Conservation (phyloP, 345 rosid genomes). For the Psidium guajava region DNA sequence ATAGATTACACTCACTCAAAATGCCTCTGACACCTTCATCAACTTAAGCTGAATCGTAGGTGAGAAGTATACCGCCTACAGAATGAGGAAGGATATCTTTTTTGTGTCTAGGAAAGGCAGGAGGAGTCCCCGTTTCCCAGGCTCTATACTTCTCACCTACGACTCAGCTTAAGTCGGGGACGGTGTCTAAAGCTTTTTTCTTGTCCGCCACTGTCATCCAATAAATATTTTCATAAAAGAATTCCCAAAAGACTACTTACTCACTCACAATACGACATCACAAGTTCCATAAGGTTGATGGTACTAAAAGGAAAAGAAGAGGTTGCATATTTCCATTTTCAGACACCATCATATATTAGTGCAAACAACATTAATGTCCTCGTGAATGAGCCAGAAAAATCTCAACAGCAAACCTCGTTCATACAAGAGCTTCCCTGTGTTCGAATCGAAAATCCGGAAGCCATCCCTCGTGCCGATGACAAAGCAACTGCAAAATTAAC, state of each 20-base stretch:
- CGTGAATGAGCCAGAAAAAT: background rate
- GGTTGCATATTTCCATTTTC: background rate
- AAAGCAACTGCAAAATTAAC: conserved; percentile 41
- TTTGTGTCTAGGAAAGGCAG: background rate
- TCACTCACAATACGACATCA: background rate
- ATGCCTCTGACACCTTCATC: background rate
- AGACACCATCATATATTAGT: background rate
- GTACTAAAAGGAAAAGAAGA: background rate
- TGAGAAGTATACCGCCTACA: background rate
- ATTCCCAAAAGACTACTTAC: background rate
- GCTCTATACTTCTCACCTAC: background rate
- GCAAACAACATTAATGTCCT: background rate
- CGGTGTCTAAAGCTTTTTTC: background rate
- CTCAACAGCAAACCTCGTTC: conserved; percentile 42
- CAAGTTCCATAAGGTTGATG: background rate
- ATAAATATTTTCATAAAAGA: background rate
- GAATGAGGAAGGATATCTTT: background rate
- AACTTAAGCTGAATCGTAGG: background rate
- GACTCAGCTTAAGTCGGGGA: background rate
- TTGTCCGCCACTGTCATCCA: background rate
- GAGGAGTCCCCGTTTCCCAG: background rate
- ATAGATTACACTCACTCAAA: background rate
- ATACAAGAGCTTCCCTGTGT: conserved; percentile 72
- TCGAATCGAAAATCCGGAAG: conserved; percentile 68
- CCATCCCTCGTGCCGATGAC: conserved; percentile 65